Evolutionary conservation across 2,329 filamentous ascomycete genomes (phyloP).

Genomic region (Domatiomyces globalis): DNA sequence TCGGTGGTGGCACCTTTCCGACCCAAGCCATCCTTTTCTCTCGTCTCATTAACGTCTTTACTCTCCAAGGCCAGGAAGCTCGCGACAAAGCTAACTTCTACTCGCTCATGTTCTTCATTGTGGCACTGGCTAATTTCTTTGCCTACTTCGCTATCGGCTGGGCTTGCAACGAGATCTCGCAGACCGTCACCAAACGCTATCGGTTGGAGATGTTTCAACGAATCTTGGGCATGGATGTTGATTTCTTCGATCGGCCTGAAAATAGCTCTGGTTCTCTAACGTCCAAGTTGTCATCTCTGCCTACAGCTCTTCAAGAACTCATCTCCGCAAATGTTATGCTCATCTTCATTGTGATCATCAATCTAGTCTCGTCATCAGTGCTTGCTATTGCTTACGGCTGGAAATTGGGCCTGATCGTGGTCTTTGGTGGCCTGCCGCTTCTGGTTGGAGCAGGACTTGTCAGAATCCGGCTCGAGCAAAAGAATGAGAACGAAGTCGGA

Average conservation of each 20-base stretch:
- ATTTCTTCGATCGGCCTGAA: slow-evolving; percentile 22
- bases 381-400: slow-evolving; percentile 36
- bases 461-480: slow-evolving; percentile 36
- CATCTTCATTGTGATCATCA: slow-evolving; percentile 35
- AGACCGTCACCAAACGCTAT: slow-evolving; percentile 16
- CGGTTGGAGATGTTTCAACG: slow-evolving; percentile 16
- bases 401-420: slow-evolving; percentile 38
- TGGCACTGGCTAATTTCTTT: slow-evolving; percentile 27
- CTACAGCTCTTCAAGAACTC: slow-evolving; percentile 33
- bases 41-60: slow-evolving; percentile 18
- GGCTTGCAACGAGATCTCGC: slow-evolving; percentile 20
- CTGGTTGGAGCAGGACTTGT: slow-evolving; percentile 34
- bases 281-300: slow-evolving; percentile 18
- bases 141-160: slow-evolving; percentile 28
- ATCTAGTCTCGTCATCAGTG: slow-evolving; percentile 32
- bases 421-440: slow-evolving; percentile 34
- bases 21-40: slow-evolving; percentile 32
- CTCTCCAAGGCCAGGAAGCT: slow-evolving; percentile 12
- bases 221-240: slow-evolving; percentile 21
- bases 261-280: slow-evolving; percentile 22
- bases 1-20: slow-evolving; percentile 31
- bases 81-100: slow-evolving; percentile 28
- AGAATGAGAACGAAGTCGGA: slow-evolving; percentile 33
- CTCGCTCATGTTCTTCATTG: slow-evolving; percentile 34
- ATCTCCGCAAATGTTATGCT: slow-evolving; percentile 37